phyloP scores from a whole-genome alignment of 2,329 filamentous ascomycete species.

The Exophiala sideris region DNA sequence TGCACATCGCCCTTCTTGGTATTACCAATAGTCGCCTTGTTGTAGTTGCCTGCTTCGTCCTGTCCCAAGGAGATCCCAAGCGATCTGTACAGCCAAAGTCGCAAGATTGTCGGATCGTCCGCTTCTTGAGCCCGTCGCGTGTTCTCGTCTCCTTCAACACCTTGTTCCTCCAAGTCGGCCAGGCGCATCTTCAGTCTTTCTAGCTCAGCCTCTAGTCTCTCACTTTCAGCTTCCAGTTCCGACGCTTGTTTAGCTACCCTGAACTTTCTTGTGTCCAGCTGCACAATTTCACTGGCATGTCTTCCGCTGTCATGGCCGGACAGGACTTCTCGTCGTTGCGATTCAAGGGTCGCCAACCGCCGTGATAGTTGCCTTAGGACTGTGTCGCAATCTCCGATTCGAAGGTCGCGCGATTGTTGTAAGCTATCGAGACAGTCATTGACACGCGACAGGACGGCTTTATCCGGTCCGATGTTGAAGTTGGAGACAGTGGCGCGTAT shows the following conservation, averaged over 20 bases:
- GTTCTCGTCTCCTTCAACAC: conserved; percentile 67
- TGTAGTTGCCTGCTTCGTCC: conserved; percentile 75
- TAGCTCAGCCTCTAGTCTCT: conserved; percentile 76
- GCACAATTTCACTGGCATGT: conserved; percentile 79
- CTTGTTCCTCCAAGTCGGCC: conserved; percentile 81
- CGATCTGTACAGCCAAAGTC: conserved; percentile 85
- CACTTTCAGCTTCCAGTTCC: conserved; percentile 91
- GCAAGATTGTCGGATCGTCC: conserved; percentile 57
- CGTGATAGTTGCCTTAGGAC: conserved; percentile 70
- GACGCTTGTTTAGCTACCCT: conserved; percentile 85
- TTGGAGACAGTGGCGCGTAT: conserved; percentile 89
- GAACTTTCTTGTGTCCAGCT: conserved; percentile 91
- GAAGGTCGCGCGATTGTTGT: conserved; percentile 76
- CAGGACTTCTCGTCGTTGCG: conserved; percentile 74
- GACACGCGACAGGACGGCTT: conserved; percentile 76
- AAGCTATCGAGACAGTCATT: conserved; percentile 78
- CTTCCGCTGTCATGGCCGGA: conserved; percentile 67
- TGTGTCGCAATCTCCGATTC: conserved; percentile 66
- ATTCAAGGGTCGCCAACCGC: conserved; percentile 68
- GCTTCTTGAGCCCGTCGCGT: conserved; percentile 51
- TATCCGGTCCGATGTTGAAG: conserved; percentile 92
- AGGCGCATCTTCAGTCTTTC: conserved; percentile 71
- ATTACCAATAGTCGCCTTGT: conserved; percentile 80
- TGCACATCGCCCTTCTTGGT: conserved; percentile 86
- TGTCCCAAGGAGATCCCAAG: conserved; percentile 88